phyloP scores from a whole-genome alignment of 257 asterid species.

The Agastache rugosa region DNA sequence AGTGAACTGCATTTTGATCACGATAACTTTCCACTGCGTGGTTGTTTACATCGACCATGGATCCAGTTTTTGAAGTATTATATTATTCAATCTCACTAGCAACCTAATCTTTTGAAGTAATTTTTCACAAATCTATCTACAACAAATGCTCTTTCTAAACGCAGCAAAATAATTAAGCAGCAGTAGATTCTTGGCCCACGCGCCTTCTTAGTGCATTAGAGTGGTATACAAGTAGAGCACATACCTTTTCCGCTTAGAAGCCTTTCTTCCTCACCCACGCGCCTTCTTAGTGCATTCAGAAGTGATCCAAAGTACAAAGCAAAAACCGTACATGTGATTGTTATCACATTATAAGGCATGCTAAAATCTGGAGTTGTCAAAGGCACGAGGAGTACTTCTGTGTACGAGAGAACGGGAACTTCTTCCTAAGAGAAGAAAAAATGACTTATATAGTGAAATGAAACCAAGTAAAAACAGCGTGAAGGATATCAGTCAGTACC shows the following conservation, averaged over 20 bases:
- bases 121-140: neutral
- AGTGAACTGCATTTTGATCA: neutral
- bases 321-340: constrained; percentile 95
- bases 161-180: neutral
- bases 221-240: neutral
- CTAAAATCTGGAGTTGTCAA: constrained; percentile 99
- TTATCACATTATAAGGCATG: constrained; percentile 98
- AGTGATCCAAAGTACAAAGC: constrained; percentile 95
- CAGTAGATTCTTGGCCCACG: too few relatives aligned
- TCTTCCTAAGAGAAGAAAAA: constrained; percentile 54
- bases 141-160: constrained; percentile 5
- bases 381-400: constrained; percentile 95
- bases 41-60: neutral
- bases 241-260: constrained; percentile 70
- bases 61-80: too few relatives aligned
- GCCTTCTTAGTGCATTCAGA: constrained; percentile 87
- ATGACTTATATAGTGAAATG: constrained; percentile 29
- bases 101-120: neutral
- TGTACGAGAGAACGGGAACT: constrained; percentile 69
- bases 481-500: constrained; percentile 49
- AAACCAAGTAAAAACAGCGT: constrained; percentile 12
- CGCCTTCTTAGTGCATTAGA: constrained; percentile 2
- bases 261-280: constrained; percentile 83
- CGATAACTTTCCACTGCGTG: neutral
- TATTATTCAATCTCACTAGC: neutral